These are phyloP conservation scores for Citrullus mucosospermus DNA, from an alignment of 306 rosid species.

Conservation along the genomic window DNA sequence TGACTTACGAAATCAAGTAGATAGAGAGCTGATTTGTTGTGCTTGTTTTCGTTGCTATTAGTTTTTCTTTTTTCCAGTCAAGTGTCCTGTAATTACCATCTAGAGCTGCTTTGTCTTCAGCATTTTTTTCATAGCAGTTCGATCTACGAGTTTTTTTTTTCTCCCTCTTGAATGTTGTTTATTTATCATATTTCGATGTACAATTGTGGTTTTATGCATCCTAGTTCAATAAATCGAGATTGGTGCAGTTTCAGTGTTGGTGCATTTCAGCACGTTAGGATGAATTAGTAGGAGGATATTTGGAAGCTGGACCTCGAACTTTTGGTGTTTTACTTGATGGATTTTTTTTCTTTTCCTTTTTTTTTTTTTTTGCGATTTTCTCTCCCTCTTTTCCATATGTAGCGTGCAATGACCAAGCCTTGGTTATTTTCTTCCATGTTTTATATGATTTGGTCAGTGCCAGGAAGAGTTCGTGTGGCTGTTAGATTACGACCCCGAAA, in stretches of 20 bases:
- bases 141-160: background rate
- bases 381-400: background rate
- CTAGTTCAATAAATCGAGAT: background rate
- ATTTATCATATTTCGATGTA: background rate
- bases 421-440: background rate
- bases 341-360: background rate
- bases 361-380: background rate
- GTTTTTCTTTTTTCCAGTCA: background rate
- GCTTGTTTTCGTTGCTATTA: background rate
- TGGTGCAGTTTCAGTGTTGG: background rate
- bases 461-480: slow-evolving; percentile 93
- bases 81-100: background rate
- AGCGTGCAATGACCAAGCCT: slow-evolving; percentile 5
- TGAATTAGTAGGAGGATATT: background rate
- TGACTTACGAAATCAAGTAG: background rate
- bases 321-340: background rate
- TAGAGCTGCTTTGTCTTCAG: slow-evolving; percentile 1
- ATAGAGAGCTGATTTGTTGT: background rate
- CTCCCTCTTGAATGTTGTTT: background rate
- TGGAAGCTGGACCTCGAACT: background rate
- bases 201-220: background rate
- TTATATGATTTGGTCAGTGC: slow-evolving; percentile 33
- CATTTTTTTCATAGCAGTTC: background rate
- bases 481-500: slow-evolving; percentile 83
- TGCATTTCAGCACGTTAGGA: background rate